Evolutionary conservation across 192 early-diverging fungal species (phyloP).

Genomic region (Coemansia reversa): DNA sequence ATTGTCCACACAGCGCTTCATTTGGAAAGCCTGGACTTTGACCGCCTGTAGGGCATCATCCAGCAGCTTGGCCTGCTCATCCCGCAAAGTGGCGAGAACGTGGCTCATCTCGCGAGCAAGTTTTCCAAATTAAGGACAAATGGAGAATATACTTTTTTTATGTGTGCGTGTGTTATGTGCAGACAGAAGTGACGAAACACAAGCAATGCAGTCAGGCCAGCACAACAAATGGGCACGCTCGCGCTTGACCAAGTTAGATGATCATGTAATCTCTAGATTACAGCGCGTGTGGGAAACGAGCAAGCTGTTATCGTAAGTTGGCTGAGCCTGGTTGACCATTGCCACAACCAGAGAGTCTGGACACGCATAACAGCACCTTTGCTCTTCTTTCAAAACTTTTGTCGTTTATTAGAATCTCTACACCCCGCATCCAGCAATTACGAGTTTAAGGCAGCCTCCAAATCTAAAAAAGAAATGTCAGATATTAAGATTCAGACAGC

Average conservation of each 20-base stretch:
- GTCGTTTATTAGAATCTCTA: background rate
- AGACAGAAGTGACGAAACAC: background rate
- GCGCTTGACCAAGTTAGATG: background rate
- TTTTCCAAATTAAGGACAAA: background rate
- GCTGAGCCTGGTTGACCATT: background rate
- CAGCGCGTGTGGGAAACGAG: background rate
- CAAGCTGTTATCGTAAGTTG: background rate
- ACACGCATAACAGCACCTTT: background rate
- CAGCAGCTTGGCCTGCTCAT: slow-evolving; percentile 88
- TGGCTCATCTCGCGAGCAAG: slow-evolving; percentile 31
- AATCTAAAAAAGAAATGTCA: slow-evolving; percentile 18
- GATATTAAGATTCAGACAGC: slow-evolving; percentile 45
- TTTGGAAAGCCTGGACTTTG: slow-evolving; percentile 92
- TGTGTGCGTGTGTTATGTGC: background rate
- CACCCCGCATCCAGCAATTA: background rate
- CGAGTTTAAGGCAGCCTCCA: background rate
- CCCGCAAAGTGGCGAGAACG: slow-evolving; percentile 48
- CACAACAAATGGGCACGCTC: background rate
- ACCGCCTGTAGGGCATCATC: slow-evolving; percentile 91
- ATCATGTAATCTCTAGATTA: background rate
- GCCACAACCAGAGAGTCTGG: background rate
- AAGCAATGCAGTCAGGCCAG: no score
- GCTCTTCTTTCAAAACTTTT: background rate
- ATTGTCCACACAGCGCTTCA: slow-evolving; percentile 89
- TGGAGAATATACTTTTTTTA: background rate